Base-by-base conservation (phyloP, 768 basidiomycete genomes). In the Hericium coralloides region DNA sequence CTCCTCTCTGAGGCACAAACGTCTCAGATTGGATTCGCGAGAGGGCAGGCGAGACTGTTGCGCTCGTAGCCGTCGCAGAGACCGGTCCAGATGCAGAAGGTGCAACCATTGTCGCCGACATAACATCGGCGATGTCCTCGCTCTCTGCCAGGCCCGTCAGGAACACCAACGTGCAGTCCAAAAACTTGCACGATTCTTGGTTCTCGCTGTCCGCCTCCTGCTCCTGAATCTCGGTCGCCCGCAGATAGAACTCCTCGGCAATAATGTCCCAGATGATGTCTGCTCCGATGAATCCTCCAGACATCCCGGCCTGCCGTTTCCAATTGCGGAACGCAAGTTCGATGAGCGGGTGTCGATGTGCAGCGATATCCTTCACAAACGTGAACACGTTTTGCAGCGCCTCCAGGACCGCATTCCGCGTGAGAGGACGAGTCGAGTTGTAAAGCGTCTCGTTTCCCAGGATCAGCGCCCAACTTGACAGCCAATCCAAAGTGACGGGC, bases 401-500 rank as follows among this genome's bases (percentile, higher is more conserved):
- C 18, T 77, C 73, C 74, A 89, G 79, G 53, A 84, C 72, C 17
- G 80, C 79, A 38, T 72, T 64, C 20, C 84, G 73, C 3, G 88
- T 86, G 17, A 75, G 58, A 0, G 82, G 80, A 15, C 81, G 70
- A 2, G 71, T 57, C 2, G 59, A 25, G 0, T 60, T 61, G 56
- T 62, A 66, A 2, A 72, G 59, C 31, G 57, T 65, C 1, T 75
- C 66, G 58, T 81, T 81, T n/a, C 69, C 70, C 14, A 89, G 66
- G 6, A 89, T 70, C 38, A 63, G 74, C 38, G 73, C 67, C 89
- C 89, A 90, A 64, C 85, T 83, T 17, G 70, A 70, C 25, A 90
- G 67, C 89, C 89, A 92, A 5, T 82, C 77, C 0, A 84, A 80
- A 1, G 84, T 82, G 12, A 85, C 85, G 1, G 89, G 89, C 2